Evolutionary conservation across 1,139 yeast genomes (phyloP).

Genomic region (Wickerhamomyces sp.): DNA sequence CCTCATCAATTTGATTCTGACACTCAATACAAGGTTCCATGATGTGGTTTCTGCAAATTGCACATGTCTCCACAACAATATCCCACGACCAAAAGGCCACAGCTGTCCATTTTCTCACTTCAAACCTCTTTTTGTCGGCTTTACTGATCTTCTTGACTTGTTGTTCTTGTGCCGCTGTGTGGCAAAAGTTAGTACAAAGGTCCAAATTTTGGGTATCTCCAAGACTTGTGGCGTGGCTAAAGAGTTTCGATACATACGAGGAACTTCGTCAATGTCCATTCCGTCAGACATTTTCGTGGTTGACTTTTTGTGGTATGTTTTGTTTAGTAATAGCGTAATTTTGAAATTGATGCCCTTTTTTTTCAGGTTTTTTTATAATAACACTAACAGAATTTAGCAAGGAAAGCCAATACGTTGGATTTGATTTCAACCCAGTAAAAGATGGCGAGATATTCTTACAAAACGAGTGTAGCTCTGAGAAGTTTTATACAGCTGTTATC

Average conservation of each 20-base stretch:
- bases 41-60: slow-evolving; percentile 95
- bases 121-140: slow-evolving; percentile 49
- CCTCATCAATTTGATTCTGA: slow-evolving; percentile 70
- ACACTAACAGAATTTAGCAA: too few species aligned
- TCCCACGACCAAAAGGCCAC: slow-evolving; percentile 99
- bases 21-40: slow-evolving; percentile 99
- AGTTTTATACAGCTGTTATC: too few species aligned
- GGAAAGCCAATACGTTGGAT: too few species aligned
- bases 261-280: slow-evolving; percentile 28
- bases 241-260: slow-evolving; percentile 13
- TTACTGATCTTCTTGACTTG: slow-evolving; percentile 6
- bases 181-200: background rate
- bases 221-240: background rate
- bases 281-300: slow-evolving; percentile 23
- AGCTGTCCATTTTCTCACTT: slow-evolving; percentile 90
- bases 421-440: too few species aligned
- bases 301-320: background rate
- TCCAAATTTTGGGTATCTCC: background rate
- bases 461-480: too few species aligned
- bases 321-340: background rate
- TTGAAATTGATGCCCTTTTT: background rate
- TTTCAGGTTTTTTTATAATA: too few species aligned
- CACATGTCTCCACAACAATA: slow-evolving; percentile 93
- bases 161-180: background rate
- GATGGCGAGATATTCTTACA: too few species aligned